phyloP scores from a whole-genome alignment of 306 rosid genomes.

The Argentina anserina region DNA sequence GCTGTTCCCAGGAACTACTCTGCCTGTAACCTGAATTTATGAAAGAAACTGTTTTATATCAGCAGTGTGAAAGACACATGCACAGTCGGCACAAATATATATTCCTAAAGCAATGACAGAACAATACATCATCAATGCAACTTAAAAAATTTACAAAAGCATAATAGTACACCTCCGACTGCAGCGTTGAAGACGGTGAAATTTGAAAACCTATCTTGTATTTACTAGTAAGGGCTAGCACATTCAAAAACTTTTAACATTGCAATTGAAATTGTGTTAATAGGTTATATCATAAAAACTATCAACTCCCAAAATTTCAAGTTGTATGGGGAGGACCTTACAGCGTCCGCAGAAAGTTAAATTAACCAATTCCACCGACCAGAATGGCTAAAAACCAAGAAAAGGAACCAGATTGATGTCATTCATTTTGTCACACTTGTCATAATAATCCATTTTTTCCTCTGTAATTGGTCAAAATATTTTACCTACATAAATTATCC shows the following conservation, averaged over 20 bases:
- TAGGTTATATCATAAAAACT: too few species aligned
- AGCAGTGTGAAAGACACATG: too few species aligned
- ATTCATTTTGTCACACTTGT: neutral
- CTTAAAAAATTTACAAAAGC: too few species aligned
- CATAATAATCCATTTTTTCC: neutral
- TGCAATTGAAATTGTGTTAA: too few species aligned
- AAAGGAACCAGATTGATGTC: neutral
- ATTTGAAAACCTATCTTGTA: too few species aligned
- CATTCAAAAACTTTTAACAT: too few species aligned
- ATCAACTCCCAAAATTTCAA: neutral
- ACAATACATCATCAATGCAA: too few species aligned
- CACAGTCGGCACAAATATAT: neutral
- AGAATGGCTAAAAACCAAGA: neutral
- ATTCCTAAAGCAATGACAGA: too few species aligned
- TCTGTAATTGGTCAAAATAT: neutral
- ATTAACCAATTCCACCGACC: neutral
- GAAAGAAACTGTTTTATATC: neutral
- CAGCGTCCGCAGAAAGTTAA: neutral
- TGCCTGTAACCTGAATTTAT: slow-evolving; percentile 24
- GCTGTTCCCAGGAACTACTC: slow-evolving; percentile 5
- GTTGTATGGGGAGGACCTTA: neutral
- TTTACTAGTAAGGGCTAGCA: too few species aligned
- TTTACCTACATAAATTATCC: neutral
- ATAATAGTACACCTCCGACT: too few species aligned
- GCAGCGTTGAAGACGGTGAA: too few species aligned